phyloP scores from a whole-genome alignment of 2,329 filamentous ascomycete species.

The Diaporthe vexans region DNA sequence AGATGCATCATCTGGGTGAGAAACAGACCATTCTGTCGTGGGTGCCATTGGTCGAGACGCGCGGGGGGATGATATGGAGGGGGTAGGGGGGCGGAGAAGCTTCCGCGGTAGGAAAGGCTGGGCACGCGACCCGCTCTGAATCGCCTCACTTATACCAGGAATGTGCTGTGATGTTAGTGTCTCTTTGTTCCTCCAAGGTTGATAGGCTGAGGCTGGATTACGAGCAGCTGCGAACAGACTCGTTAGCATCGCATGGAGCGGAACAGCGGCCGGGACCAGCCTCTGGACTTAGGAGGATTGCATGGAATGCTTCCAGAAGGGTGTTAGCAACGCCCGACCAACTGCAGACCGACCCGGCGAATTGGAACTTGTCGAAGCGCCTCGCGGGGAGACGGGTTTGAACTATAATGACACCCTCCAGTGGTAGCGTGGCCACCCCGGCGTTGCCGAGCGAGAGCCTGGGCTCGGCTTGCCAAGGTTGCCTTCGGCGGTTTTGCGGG shows the following conservation, averaged over 20 bases:
- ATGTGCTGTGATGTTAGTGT: neutral
- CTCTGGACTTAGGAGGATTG: neutral
- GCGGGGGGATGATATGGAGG: neutral
- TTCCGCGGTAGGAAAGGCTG: conserved; percentile 30
- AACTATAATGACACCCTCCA: neutral
- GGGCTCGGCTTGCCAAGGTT: conserved; percentile 24
- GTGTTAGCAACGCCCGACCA: conserved; percentile 13
- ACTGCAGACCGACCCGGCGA: conserved; percentile 25
- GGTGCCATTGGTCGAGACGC: neutral
- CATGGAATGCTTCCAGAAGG: conserved; percentile 28
- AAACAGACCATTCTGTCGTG: neutral
- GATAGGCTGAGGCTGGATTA: neutral
- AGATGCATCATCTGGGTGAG: neutral
- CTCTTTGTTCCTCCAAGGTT: neutral
- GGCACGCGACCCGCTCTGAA: conserved; percentile 1
- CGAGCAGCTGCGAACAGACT: neutral
- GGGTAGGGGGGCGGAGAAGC: conserved; percentile 14
- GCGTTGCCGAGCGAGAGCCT: conserved; percentile 14
- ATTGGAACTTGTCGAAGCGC: conserved; percentile 17
- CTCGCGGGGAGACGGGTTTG: conserved; percentile 16
- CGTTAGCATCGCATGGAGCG: no score
- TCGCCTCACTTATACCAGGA: conserved; percentile 15
- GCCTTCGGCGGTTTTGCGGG: conserved; percentile 26
- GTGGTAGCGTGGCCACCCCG: neutral
- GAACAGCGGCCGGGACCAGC: neutral